Conservation (phyloP, 768 basidiomycete genomes). For the Omphalotus guepiniiformis region DNA sequence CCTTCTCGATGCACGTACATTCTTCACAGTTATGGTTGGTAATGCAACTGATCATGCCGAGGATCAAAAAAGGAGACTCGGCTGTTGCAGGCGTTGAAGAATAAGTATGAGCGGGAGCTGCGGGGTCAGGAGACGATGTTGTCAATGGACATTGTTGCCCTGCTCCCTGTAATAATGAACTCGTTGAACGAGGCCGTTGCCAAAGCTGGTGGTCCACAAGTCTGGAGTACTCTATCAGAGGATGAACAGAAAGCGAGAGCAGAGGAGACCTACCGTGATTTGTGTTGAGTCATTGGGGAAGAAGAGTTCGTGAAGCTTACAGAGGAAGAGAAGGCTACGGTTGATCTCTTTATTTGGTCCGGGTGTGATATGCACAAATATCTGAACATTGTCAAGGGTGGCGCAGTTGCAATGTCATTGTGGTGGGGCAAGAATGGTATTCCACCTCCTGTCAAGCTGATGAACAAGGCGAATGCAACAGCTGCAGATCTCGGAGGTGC, state of each 20-base stretch:
- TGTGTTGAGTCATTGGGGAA: conserved; percentile 11
- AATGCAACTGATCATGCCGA: conserved; percentile 7
- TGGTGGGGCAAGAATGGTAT: conserved; percentile 14
- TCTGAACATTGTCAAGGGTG: conserved; percentile 20
- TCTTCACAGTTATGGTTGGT: not conserved
- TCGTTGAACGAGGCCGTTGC: not conserved
- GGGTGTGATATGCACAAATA: conserved; percentile 27
- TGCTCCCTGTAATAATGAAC: too few species aligned
- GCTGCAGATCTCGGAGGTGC: conserved; percentile 7
- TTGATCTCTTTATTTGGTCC: conserved; percentile 17
- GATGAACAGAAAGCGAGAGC: not conserved
- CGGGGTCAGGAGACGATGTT: too few species aligned
- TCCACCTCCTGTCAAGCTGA: conserved; percentile 13
- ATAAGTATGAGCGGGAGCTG: not conserved
- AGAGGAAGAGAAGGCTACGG: conserved; percentile 8
- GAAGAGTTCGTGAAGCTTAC: conserved; percentile 10
- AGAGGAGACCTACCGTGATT: not conserved
- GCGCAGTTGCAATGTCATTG: conserved; percentile 8
- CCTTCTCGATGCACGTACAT: not conserved
- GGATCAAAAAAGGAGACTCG: conserved; percentile 7
- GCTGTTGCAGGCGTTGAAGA: not conserved
- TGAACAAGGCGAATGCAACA: conserved; percentile 21
- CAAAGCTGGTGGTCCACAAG: not conserved
- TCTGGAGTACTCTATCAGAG: conserved; percentile 7
- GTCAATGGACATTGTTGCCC: too few species aligned